Conservation (phyloP, 2,329 filamentous ascomycete species). For the Ploettnerulaceae sp. region DNA sequence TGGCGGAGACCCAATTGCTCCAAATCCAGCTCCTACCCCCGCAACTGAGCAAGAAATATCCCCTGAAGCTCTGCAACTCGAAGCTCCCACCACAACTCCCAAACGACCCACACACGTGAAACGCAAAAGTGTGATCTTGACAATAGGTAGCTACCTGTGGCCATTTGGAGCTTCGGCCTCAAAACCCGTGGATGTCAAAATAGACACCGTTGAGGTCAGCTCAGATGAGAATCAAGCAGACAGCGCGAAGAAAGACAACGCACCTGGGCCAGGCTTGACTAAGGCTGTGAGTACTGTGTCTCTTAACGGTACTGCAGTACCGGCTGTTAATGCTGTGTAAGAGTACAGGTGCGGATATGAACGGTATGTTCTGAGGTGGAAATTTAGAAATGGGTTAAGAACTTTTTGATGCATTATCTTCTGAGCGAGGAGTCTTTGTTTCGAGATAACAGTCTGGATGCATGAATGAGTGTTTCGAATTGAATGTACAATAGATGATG, state of each 20-base stretch:
- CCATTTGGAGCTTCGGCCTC: conserved; percentile 10
- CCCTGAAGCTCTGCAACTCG: not conserved
- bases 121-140: conserved; percentile 11
- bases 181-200: not conserved
- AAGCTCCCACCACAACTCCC: not conserved
- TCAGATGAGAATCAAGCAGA: not conserved
- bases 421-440: conserved; percentile 4
- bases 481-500: not conserved
- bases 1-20: not conserved
- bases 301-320: no score
- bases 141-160: conserved; percentile 14
- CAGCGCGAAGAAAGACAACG: not conserved
- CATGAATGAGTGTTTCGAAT: not conserved
- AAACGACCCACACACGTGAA: conserved; percentile 8
- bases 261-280: not conserved
- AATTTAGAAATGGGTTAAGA: not conserved
- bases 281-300: conserved; percentile 3
- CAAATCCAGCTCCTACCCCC: not conserved
- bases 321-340: no score
- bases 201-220: not conserved
- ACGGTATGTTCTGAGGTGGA: not conserved
- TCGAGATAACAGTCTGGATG: conserved; percentile 1
- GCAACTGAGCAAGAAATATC: not conserved
- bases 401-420: not conserved
- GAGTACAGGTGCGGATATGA: not conserved